phyloP scores from a whole-genome alignment of 139 green algal species.

The Limnomonas spitsbergensis region DNA sequence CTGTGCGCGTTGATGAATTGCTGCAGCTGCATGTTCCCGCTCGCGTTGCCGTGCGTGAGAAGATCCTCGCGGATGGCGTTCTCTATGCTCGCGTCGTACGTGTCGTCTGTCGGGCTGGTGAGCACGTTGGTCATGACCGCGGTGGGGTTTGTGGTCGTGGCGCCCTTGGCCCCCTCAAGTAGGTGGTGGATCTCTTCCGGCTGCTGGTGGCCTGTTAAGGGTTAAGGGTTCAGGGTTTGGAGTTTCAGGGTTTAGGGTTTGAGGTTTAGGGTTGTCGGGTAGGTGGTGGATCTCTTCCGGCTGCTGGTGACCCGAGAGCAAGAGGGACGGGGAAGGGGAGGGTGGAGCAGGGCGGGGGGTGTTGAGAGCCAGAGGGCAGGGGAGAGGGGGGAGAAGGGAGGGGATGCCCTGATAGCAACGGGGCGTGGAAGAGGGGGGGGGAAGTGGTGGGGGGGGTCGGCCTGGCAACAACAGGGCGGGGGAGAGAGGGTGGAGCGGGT shows the following conservation, averaged over 20 bases:
- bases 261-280: neutral
- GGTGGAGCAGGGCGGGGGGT: too few species aligned
- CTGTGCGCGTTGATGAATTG: conserved; percentile 19
- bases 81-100: conserved; percentile 12
- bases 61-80: conserved; percentile 18
- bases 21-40: conserved; percentile 10
- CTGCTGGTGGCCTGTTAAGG: conserved; percentile 26
- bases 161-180: conserved; percentile 29
- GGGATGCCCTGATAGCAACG: too few species aligned
- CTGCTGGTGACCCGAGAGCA: neutral
- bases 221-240: too few species aligned
- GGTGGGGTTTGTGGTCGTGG: neutral
- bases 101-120: neutral
- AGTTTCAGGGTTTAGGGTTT: neutral
- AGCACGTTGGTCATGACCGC: neutral
- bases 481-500: too few species aligned
- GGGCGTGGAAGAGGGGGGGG: too few species aligned
- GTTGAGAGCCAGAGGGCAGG: neutral
- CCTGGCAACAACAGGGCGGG: too few species aligned
- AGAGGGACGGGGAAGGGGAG: neutral
- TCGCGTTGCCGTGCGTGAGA: neutral
- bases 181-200: conserved; percentile 37
- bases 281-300: neutral
- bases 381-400: too few species aligned
- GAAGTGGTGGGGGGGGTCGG: too few species aligned